Conservation (phyloP, 176 grass and related monocot species). For the Aegilops tauschii region DNA sequence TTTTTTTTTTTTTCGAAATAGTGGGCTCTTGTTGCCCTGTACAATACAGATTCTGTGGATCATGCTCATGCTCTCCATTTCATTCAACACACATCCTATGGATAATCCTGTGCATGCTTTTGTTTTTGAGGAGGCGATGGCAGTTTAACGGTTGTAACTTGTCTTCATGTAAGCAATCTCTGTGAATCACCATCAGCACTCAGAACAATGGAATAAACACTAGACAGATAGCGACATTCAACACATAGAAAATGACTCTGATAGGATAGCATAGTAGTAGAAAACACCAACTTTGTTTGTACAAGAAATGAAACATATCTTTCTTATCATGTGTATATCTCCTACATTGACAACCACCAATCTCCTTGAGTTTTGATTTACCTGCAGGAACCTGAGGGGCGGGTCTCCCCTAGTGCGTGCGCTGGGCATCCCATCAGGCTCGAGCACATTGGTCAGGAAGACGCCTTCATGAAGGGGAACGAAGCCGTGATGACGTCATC, state of each 20-base stretch:
- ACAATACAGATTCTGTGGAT: background rate
- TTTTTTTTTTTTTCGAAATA: too few relatives aligned
- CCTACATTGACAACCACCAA: background rate
- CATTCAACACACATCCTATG: background rate
- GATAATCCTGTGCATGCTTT: too few relatives aligned
- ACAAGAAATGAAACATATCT: background rate
- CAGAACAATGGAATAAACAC: background rate
- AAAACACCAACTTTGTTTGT: background rate
- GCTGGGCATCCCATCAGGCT: slow-evolving; percentile 42
- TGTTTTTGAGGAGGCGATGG: background rate
- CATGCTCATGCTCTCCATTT: background rate
- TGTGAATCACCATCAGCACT: background rate
- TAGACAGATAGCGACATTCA: background rate
- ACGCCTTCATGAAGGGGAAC: too few relatives aligned
- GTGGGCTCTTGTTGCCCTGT: slow-evolving; percentile 66
- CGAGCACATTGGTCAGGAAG: slow-evolving; percentile 78
- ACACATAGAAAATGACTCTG: background rate
- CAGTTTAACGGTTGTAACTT: background rate
- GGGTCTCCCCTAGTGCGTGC: slow-evolving; percentile 60
- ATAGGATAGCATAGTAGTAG: background rate
- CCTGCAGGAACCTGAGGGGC: slow-evolving; percentile 71
- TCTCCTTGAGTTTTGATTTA: slow-evolving; percentile 28
- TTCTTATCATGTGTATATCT: background rate
- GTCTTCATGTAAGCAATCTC: background rate
- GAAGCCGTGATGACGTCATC: too few relatives aligned